phyloP scores from a whole-genome alignment of 1,139 yeast species.

The Taiozyma sp. region DNA sequence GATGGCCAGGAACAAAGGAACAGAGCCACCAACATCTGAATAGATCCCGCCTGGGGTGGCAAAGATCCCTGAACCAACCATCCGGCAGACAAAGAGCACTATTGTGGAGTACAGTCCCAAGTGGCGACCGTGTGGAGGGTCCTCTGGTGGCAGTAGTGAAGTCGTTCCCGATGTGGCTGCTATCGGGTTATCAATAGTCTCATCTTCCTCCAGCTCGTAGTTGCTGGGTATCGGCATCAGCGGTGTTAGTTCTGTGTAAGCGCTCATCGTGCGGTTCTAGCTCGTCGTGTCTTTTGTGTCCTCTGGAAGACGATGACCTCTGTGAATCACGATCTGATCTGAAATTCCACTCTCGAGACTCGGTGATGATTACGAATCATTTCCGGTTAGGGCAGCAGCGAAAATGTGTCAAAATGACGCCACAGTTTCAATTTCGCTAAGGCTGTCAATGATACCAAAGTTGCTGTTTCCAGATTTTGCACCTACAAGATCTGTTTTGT shows the following conservation, averaged over 20 bases:
- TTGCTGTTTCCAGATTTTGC: too few species aligned
- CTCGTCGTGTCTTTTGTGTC: background rate
- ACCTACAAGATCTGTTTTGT: too few species aligned
- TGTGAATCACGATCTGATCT: background rate
- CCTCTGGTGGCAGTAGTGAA: conserved; percentile 26
- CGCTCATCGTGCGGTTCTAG: background rate
- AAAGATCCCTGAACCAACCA: conserved; percentile 59
- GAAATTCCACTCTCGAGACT: background rate
- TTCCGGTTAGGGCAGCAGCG: background rate
- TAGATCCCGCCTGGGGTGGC: conserved; percentile 57
- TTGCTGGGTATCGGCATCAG: background rate
- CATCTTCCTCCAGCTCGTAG: conserved; percentile 13
- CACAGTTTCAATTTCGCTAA: background rate
- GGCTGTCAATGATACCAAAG: too few species aligned
- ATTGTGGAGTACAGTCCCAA: conserved; percentile 52
- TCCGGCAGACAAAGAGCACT: conserved; percentile 49
- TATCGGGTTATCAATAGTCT: conserved; percentile 9
- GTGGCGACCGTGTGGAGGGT: conserved; percentile 57
- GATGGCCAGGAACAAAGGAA: conserved; percentile 43
- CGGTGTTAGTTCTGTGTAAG: background rate
- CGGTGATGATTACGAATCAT: background rate
- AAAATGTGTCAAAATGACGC: background rate
- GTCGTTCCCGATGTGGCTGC: conserved; percentile 3
- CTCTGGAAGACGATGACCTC: background rate
- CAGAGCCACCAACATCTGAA: conserved; percentile 53